Conservation (phyloP, 345 rosid species). For the Rhizophora apiculata region DNA sequence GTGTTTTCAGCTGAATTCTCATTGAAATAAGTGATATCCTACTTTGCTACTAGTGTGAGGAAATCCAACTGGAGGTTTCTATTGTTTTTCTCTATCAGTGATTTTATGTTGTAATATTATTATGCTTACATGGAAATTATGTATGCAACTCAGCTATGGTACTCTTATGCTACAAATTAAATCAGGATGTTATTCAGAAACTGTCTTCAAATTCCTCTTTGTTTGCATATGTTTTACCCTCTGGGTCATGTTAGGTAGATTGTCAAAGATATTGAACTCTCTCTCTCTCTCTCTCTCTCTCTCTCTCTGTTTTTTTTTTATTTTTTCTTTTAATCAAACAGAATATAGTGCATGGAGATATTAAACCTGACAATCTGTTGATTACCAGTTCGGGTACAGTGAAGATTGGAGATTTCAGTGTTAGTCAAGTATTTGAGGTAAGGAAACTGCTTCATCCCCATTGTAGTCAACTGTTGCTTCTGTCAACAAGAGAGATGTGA, state of each 20-base stretch:
- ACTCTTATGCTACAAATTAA: neutral
- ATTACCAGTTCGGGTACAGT: conserved; percentile 69
- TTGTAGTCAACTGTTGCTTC: neutral
- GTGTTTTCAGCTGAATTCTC: too few species aligned
- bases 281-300: neutral
- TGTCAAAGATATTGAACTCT: neutral
- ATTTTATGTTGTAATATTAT: neutral
- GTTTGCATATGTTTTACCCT: neutral
- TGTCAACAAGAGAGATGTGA: too few species aligned
- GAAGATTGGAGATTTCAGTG: conserved; percentile 98
- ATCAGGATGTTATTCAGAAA: neutral
- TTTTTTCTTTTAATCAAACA: conserved; percentile 30
- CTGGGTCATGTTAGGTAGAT: neutral
- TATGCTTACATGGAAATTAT: neutral
- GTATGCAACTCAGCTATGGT: neutral
- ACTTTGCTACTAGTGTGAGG: neutral
- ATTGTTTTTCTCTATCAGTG: neutral
- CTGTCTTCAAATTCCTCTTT: neutral
- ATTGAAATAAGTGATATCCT: neutral
- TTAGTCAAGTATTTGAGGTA: conserved; percentile 98
- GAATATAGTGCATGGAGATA: conserved; percentile 95
- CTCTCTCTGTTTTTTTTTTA: too few species aligned
- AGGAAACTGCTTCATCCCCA: conserved; percentile 12
- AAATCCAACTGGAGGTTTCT: neutral
- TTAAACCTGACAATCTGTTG: conserved; percentile 95